phyloP scores from a whole-genome alignment of 2,329 filamentous ascomycete genomes.

The Dactylellina leptospora region DNA sequence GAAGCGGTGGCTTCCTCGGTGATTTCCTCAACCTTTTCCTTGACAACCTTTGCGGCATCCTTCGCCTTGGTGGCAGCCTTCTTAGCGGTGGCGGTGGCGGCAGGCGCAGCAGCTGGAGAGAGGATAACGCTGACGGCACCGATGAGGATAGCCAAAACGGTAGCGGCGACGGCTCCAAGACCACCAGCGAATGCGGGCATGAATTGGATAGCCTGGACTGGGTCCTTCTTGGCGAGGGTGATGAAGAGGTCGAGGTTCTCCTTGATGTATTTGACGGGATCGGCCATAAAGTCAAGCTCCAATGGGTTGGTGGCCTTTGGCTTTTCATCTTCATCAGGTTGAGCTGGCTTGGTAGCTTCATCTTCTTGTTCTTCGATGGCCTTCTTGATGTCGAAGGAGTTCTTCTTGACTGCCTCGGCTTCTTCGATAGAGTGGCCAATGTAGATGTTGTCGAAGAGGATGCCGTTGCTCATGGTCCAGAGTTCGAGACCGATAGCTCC shows the following conservation, averaged over 20 bases:
- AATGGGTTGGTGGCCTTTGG: conserved; percentile 72
- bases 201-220: conserved; percentile 82
- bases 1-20: conserved; percentile 69
- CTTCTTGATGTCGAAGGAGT: conserved; percentile 91
- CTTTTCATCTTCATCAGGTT: conserved; percentile 64
- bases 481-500: conserved; percentile 98
- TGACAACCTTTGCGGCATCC: conserved; percentile 67
- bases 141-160: conserved; percentile 75
- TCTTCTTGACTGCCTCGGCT: conserved; percentile 84
- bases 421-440: conserved; percentile 96
- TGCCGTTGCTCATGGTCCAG: conserved; percentile 99
- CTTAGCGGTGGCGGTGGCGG: conserved; percentile 65
- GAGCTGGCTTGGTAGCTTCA: conserved; percentile 77
- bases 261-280: conserved; percentile 85
- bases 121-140: conserved; percentile 72
- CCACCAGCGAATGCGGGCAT: conserved; percentile 90
- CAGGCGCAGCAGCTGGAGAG: conserved; percentile 67
- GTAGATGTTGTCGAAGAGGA: conserved; percentile 99
- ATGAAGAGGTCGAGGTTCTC: conserved; percentile 95
- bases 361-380: conserved; percentile 81
- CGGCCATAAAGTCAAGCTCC: conserved; percentile 87
- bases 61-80: conserved; percentile 75
- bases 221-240: conserved; percentile 81
- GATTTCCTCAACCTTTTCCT: conserved; percentile 71
- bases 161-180: conserved; percentile 74